A percentile compares a stretch with the other conserved stretches of the same genome.
Evolutionary conservation across 805 yeast species (phyloP).

Genomic region (Metschnikowia borealis): DNA sequence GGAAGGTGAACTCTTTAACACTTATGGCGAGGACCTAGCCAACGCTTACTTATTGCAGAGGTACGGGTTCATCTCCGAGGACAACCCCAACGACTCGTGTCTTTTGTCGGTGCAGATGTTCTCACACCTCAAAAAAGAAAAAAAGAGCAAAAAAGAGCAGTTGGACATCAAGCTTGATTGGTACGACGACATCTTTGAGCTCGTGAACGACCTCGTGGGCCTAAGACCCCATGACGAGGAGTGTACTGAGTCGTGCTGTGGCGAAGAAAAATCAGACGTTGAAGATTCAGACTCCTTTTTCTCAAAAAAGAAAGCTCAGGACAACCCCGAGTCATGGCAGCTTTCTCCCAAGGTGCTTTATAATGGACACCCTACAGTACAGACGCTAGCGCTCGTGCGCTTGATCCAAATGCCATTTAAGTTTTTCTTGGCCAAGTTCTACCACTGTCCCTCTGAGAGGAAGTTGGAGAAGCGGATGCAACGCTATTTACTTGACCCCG

Average conservation of each 20-base stretch:
- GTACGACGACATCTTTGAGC: constrained; percentile 43
- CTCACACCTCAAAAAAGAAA: constrained; percentile 25
- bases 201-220: constrained; percentile 24
- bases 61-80: constrained; percentile 70
- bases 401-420: constrained; percentile 26
- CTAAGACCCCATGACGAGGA: constrained; percentile 17
- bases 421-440: constrained; percentile 23
- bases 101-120: constrained; percentile 52
- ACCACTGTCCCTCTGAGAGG: constrained; percentile 19
- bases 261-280: constrained; percentile 13
- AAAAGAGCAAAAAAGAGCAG: constrained; percentile 25
- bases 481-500: constrained; percentile 17
- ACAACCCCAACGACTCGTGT: constrained; percentile 48
- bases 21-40: constrained; percentile 69
- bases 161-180: constrained; percentile 41
- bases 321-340: constrained; percentile 41
- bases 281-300: constrained; percentile 19
- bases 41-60: constrained; percentile 65
- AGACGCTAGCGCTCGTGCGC: constrained; percentile 26
- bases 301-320: not conserved
- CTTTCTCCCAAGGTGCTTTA: constrained; percentile 35
- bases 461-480: constrained; percentile 20
- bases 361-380: constrained; percentile 43
- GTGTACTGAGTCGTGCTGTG: constrained; percentile 15
- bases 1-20: constrained; percentile 63